Base-by-base conservation (phyloP, 805 yeast species). In the Wickerhamiella kurtzmanii region DNA sequence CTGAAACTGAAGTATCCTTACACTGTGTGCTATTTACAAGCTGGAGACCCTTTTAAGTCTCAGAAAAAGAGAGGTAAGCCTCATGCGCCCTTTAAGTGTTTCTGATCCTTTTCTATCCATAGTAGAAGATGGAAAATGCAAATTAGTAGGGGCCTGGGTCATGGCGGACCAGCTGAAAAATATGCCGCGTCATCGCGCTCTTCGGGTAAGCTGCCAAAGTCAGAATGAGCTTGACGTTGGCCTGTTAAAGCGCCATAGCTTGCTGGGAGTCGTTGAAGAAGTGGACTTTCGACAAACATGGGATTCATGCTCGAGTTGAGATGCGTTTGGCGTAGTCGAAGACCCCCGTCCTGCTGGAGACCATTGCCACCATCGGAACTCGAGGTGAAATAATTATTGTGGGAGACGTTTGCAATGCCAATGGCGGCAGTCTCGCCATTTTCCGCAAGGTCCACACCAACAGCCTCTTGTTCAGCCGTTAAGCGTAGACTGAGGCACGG, bases 401-500 rank as follows among this genome's bases (percentile, higher is more conserved):
- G 37, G 16, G 37, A 35, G n/a, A 22, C 37, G 28, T 37, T 37
- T 3, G 35, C 17, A 22, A 22, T 22, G 15, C 44, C 32, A n/a
- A 35, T 6, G 17, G 37, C 15, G 1, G 94, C 83, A 63, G 76
- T 79, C 66, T 88, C 97, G 56, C 96, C 96, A 60, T 87, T 85
- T 70, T 88, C 87, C 18, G 86, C 79, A 52, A 80, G 73, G 66
- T 89, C 98, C 25, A 92, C 80, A 51, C 97, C 96, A 55, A 79
- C 61, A 53, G 80, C 76, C 68, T 89, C 97, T 63, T 82, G 89
- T 52, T 87, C 95, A 59, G 82, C 83, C 54, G 78, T 74, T 57
- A 87, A 75, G 70, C 96, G 77, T 61, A 89, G 69, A 65, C 80
- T 77, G 62, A 88, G 73, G 70, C 79, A 77, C 53, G 96, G 96